phyloP scores from a whole-genome alignment of 345 rosid species.

The Pseudoturritis turrita region DNA sequence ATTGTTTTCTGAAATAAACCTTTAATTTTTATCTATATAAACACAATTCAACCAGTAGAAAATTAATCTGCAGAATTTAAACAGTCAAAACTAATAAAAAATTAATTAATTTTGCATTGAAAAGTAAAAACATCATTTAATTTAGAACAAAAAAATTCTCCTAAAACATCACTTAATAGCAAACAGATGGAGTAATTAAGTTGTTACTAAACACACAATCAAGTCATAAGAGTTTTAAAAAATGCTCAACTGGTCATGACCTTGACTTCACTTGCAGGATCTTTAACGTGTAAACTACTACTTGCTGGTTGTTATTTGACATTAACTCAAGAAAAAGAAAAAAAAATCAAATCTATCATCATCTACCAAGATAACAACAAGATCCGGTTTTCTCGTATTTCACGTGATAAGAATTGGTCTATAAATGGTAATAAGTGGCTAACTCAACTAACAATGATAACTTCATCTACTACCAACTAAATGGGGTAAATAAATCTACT shows the following conservation, averaged over 20 bases:
- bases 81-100: too few species aligned
- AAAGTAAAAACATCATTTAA: too few species aligned
- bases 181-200: too few species aligned
- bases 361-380: conserved; percentile 4
- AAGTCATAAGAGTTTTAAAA: neutral
- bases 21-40: too few species aligned
- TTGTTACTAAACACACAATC: neutral
- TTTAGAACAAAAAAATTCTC: too few species aligned
- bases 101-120: too few species aligned
- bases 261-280: neutral
- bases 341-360: neutral
- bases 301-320: neutral
- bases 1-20: too few species aligned
- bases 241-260: neutral
- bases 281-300: conserved; percentile 16
- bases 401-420: conserved; percentile 19
- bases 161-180: too few species aligned
- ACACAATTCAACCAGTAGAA: too few species aligned
- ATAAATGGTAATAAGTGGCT: conserved; percentile 19
- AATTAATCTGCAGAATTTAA: too few species aligned
- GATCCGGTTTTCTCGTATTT: conserved; percentile 25
- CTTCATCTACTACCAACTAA: conserved; percentile 19
- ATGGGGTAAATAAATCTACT: neutral
- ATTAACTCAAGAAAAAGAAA: neutral
- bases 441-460: conserved; percentile 26